Evolutionary conservation across 768 basidiomycete species (phyloP).

Genomic region (Amanita rubescens): DNA sequence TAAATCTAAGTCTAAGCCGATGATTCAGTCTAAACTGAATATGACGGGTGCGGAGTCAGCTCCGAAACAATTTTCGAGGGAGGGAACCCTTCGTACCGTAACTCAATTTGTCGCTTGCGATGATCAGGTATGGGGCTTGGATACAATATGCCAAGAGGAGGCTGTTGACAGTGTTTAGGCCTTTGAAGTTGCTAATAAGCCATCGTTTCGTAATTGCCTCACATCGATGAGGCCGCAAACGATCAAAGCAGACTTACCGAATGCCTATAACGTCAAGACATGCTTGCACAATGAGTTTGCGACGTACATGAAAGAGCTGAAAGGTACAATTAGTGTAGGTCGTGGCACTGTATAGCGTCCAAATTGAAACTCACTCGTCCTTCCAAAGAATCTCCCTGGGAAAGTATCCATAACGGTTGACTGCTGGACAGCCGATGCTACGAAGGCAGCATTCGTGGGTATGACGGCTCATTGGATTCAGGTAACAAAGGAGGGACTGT

Average conservation of each 20-base stretch:
- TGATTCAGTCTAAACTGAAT: too few species aligned
- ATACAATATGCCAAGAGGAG: too few species aligned
- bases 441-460: constrained; percentile 10
- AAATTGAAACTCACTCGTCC: background rate
- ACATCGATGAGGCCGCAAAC: background rate
- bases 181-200: too few species aligned
- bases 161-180: too few species aligned
- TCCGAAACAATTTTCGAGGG: too few species aligned
- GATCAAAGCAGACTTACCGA: background rate
- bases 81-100: too few species aligned
- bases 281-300: constrained; percentile 6
- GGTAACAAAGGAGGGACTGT: constrained; percentile 1
- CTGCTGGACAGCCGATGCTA: constrained; percentile 14
- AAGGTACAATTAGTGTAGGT: constrained; percentile 9
- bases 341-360: background rate
- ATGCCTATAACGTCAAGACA: constrained; percentile 10
- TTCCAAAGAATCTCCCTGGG: constrained; percentile 9
- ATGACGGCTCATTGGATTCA: constrained; percentile 16
- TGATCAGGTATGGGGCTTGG: too few species aligned
- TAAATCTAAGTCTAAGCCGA: too few species aligned
- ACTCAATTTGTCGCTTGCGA: too few species aligned
- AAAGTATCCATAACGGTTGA: constrained; percentile 14
- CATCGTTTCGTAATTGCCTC: background rate
- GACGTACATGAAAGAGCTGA: background rate
- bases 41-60: too few species aligned